These are phyloP conservation scores for Fistulifera pelliculosa DNA, from an alignment of 108 stramenopile genomes.

Conservation along the genomic window DNA sequence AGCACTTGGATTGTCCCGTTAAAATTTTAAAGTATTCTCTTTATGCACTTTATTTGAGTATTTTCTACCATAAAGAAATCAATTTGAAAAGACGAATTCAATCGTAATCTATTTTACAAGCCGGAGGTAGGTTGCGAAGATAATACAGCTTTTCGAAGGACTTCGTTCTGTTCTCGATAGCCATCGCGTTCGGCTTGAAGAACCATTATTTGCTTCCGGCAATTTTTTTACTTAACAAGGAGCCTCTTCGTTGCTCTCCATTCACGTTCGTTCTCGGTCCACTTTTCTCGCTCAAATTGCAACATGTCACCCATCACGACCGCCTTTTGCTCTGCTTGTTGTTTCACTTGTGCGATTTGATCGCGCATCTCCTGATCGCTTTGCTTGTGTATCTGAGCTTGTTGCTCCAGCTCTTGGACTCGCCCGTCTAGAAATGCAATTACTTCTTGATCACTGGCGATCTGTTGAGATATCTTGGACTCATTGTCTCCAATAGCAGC, in stretches of 20 bases:
- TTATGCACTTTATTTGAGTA: no score
- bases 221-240: constrained; percentile 78
- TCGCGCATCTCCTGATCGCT: constrained; percentile 30
- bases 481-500: constrained; percentile 40
- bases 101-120: no score
- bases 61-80: no score
- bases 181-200: constrained; percentile 78
- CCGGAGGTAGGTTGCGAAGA: not conserved
- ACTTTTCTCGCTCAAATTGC: constrained; percentile 67
- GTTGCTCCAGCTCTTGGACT: constrained; percentile 62
- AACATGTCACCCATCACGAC: constrained; percentile 69
- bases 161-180: constrained; percentile 56
- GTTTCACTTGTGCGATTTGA: constrained; percentile 20
- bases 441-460: constrained; percentile 79
- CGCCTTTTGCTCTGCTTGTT: constrained; percentile 49
- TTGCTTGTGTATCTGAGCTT: constrained; percentile 8
- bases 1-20: constrained; percentile 50
- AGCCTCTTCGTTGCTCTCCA: constrained; percentile 77
- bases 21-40: not conserved
- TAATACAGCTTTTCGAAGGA: constrained; percentile 40
- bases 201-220: constrained; percentile 57
- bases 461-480: constrained; percentile 49
- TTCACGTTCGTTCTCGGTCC: constrained; percentile 54
- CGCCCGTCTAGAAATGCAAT: constrained; percentile 82
- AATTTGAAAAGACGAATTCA: no score